Evolutionary conservation across 2,329 filamentous ascomycete genomes (phyloP).

Genomic region (Neofusicoccum laricinum): DNA sequence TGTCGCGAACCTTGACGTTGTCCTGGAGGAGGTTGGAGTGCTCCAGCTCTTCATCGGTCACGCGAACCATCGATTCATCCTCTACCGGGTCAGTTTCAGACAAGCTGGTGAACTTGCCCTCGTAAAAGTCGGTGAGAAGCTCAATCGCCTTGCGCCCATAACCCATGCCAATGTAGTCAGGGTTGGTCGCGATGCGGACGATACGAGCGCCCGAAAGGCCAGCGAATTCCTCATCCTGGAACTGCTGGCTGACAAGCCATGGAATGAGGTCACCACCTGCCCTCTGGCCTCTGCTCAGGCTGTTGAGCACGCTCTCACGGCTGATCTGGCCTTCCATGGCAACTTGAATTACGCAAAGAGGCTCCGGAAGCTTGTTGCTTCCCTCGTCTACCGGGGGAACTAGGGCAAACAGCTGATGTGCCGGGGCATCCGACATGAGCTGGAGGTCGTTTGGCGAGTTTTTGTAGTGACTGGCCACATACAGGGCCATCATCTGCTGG

Average conservation of each 20-base stretch:
- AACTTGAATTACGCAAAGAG: slow-evolving; percentile 91
- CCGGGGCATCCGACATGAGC: slow-evolving; percentile 95
- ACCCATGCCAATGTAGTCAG: slow-evolving; percentile 87
- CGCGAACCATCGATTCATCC: slow-evolving; percentile 64
- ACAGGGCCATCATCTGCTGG: slow-evolving; percentile 96
- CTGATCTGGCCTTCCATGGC: slow-evolving; percentile 94
- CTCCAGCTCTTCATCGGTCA: slow-evolving; percentile 79
- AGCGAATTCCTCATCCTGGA: slow-evolving; percentile 96
- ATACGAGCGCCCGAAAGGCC: slow-evolving; percentile 86
- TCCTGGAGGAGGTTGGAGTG: slow-evolving; percentile 76
- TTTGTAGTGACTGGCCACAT: slow-evolving; percentile 97
- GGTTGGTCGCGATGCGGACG: slow-evolving; percentile 93
- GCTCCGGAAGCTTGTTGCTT: slow-evolving; percentile 78
- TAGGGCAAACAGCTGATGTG: slow-evolving; percentile 92
- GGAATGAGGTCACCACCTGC: slow-evolving; percentile 92
- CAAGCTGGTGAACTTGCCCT: slow-evolving; percentile 83
- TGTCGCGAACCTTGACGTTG: slow-evolving; percentile 83
- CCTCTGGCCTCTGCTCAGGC: slow-evolving; percentile 81
- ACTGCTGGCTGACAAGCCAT: slow-evolving; percentile 96
- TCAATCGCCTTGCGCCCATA: slow-evolving; percentile 88
- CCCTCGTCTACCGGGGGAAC: slow-evolving; percentile 80
- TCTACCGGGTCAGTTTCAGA: slow-evolving; percentile 65
- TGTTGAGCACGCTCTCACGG: slow-evolving; percentile 85
- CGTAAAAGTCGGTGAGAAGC: slow-evolving; percentile 87
- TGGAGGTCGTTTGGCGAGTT: slow-evolving; percentile 98